Conservation (phyloP, 495 filamentous ascomycete species). For the Parmelia sp. region DNA sequence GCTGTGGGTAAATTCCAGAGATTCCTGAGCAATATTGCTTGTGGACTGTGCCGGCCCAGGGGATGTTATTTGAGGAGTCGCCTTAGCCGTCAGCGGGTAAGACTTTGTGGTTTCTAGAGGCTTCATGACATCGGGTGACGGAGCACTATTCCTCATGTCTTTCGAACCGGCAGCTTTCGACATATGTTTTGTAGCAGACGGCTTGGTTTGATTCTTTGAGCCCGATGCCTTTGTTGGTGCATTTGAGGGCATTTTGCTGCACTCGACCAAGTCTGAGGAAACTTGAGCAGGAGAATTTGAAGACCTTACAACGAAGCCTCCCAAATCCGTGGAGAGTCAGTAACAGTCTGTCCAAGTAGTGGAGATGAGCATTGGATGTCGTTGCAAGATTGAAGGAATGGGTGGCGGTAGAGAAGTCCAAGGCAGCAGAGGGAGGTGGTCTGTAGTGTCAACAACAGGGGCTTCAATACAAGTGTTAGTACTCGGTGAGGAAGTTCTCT, state of each 20-base stretch:
- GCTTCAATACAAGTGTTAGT: neutral
- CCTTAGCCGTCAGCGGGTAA: slow-evolving; percentile 3
- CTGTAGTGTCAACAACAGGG: neutral
- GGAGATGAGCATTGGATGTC: neutral
- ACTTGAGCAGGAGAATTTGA: neutral
- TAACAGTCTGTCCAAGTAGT: neutral
- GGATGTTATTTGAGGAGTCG: neutral
- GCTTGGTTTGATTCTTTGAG: slow-evolving; percentile 20
- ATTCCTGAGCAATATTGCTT: slow-evolving; percentile 2
- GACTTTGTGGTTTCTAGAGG: slow-evolving; percentile 4
- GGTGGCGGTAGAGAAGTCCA: neutral
- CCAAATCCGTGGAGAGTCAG: neutral
- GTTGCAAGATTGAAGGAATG: neutral
- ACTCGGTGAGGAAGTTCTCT: neutral
- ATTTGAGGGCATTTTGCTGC: slow-evolving; percentile 25
- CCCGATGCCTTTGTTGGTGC: slow-evolving; percentile 19
- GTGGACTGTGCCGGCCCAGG: slow-evolving; percentile 8
- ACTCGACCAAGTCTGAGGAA: neutral
- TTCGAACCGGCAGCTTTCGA: slow-evolving; percentile 1
- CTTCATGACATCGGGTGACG: neutral
- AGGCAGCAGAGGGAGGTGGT: neutral
- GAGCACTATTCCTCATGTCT: neutral
- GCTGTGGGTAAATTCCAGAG: slow-evolving; percentile 13
- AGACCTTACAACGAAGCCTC: slow-evolving; percentile 1
- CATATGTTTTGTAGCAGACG: slow-evolving; percentile 7